phyloP scores from a whole-genome alignment of 805 yeast species.

The Ogataea methylovora region DNA sequence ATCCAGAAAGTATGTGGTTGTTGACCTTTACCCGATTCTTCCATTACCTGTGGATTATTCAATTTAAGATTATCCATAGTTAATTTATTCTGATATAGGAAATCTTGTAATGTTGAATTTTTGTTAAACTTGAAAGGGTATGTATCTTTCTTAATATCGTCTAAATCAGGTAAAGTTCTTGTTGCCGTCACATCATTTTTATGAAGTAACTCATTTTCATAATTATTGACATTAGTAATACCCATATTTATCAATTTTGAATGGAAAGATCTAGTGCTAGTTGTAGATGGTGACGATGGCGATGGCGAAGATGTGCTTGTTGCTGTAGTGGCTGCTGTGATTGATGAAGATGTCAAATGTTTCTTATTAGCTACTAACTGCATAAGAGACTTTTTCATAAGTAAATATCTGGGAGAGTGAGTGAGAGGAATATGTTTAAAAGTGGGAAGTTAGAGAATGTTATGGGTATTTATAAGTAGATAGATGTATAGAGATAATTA shows the following conservation, averaged over 20 bases:
- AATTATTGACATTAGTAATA: slow-evolving; percentile 16
- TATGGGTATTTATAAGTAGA: too few relatives aligned
- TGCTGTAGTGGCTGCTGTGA: too few relatives aligned
- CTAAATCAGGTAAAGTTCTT: background rate
- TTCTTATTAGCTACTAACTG: background rate
- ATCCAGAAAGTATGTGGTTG: slow-evolving; percentile 91
- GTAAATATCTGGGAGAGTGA: background rate
- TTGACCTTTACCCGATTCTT: slow-evolving; percentile 71
- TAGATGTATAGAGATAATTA: too few relatives aligned
- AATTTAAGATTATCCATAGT: slow-evolving; percentile 39
- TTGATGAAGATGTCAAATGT: background rate
- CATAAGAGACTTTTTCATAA: background rate
- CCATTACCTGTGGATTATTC: slow-evolving; percentile 51
- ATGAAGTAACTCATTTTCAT: slow-evolving; percentile 12
- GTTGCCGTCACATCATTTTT: background rate
- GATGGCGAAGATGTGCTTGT: background rate
- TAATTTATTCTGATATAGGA: slow-evolving; percentile 36
- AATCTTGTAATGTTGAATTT: slow-evolving; percentile 42
- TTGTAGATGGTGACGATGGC: background rate
- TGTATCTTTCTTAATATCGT: slow-evolving; percentile 1
- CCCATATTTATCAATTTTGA: slow-evolving; percentile 12
- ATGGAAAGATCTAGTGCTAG: background rate
- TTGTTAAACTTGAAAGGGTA: slow-evolving; percentile 38
- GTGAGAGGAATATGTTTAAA: background rate
- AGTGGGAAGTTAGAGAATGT: too few relatives aligned